Percentiles rank a stretch among this genome's conserved stretches.
phyloP scores from a whole-genome alignment of 2,329 filamentous ascomycete species.

The Cryoendolithus antarcticus region DNA sequence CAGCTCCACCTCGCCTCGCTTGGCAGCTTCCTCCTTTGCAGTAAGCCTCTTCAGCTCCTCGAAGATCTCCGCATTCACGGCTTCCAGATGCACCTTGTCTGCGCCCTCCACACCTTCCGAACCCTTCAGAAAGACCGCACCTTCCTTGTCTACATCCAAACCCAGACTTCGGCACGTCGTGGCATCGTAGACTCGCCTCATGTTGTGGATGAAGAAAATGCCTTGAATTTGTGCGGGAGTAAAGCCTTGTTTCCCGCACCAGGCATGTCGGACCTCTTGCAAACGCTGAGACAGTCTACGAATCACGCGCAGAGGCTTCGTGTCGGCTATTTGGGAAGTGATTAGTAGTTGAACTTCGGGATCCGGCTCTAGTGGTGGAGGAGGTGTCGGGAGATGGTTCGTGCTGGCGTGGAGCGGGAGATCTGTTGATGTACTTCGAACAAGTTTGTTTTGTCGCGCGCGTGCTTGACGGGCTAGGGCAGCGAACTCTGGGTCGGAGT shows the following conservation, averaged over 20 bases:
- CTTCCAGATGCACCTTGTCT: slow-evolving; percentile 58
- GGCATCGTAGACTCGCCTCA: slow-evolving; percentile 59
- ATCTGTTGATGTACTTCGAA: slow-evolving; percentile 8
- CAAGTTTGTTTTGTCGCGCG: slow-evolving; percentile 23
- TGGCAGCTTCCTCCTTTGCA: slow-evolving; percentile 13
- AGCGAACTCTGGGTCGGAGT: slow-evolving; percentile 32
- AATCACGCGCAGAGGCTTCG: slow-evolving; percentile 49
- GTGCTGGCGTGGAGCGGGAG: slow-evolving; percentile 5
- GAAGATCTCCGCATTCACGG: slow-evolving; percentile 58
- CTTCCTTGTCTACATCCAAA: slow-evolving; percentile 37
- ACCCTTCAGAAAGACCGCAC: slow-evolving; percentile 30
- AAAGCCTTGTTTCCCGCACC: slow-evolving; percentile 52
- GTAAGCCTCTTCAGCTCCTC: slow-evolving; percentile 39
- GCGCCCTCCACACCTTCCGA: slow-evolving; percentile 38
- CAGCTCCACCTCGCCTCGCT: slow-evolving; percentile 4
- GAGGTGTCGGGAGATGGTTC: background rate
- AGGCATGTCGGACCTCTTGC: slow-evolving; percentile 53
- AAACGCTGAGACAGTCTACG: slow-evolving; percentile 57
- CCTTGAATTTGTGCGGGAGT: slow-evolving; percentile 36
- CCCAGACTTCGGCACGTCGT: slow-evolving; percentile 60
- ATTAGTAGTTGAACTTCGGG: slow-evolving; percentile 53
- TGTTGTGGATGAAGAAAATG: slow-evolving; percentile 70
- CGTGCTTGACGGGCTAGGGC: slow-evolving; percentile 31
- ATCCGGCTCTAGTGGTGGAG: slow-evolving; percentile 24
- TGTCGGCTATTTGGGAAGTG: slow-evolving; percentile 50